Percentiles rank a stretch among this genome's conserved stretches.
Evolutionary conservation across 2,329 filamentous ascomycete genomes (phyloP).

Genomic region (Hypoxylon sp.): DNA sequence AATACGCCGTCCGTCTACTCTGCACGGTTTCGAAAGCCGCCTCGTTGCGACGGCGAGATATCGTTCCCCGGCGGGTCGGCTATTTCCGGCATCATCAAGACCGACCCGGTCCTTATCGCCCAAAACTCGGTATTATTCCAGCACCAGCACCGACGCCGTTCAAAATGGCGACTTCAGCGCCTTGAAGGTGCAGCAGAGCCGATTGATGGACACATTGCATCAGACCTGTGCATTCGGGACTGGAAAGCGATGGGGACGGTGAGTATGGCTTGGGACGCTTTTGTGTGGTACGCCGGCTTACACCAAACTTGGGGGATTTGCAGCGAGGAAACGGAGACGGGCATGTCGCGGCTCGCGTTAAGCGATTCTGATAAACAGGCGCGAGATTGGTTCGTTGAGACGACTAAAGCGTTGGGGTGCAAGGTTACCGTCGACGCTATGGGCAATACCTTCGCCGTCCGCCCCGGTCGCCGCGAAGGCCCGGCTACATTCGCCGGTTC

Average conservation of each 20-base stretch:
- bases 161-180: slow-evolving; percentile 25
- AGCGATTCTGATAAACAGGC: slow-evolving; percentile 77
- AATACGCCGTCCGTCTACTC: slow-evolving; percentile 3
- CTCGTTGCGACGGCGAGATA: slow-evolving; percentile 4
- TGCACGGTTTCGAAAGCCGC: not conserved
- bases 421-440: slow-evolving; percentile 76
- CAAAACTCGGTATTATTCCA: slow-evolving; percentile 9
- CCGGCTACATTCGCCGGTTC: slow-evolving; percentile 77
- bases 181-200: slow-evolving; percentile 67
- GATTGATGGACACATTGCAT: slow-evolving; percentile 73
- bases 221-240: slow-evolving; percentile 74
- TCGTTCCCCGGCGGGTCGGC: not conserved
- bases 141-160: slow-evolving; percentile 16
- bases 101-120: not conserved
- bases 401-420: slow-evolving; percentile 73
- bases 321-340: slow-evolving; percentile 71
- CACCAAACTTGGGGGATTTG: slow-evolving; percentile 23
- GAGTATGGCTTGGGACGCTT: slow-evolving; percentile 40
- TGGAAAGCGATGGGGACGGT: slow-evolving; percentile 76
- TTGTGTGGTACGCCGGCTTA: slow-evolving; percentile 9
- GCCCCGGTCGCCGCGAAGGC: slow-evolving; percentile 69
- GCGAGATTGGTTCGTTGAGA: slow-evolving; percentile 80
- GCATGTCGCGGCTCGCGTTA: slow-evolving; percentile 80
- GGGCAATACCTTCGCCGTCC: slow-evolving; percentile 83
- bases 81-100: slow-evolving; percentile 2